A percentile compares a stretch with the other conserved stretches of the same genome.
phyloP scores from a whole-genome alignment of 2,329 filamentous ascomycete species.

The Aspergillus terreus region DNA sequence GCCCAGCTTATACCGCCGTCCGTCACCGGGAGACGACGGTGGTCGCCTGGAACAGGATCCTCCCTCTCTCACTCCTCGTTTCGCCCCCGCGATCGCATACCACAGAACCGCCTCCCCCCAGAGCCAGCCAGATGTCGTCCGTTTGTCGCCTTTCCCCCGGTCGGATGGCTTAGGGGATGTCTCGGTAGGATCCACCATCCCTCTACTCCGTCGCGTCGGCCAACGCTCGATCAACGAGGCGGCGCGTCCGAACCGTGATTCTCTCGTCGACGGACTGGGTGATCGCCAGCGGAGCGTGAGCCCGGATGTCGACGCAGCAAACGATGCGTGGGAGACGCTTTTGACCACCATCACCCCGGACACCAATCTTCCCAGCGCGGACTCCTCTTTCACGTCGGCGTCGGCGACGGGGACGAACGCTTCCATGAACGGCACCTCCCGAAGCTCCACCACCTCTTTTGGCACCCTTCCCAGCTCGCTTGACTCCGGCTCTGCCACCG shows the following conservation, averaged over 20 bases:
- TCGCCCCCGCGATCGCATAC: conserved; percentile 41
- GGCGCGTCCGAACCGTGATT: conserved; percentile 16
- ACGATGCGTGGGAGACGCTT: conserved; percentile 73
- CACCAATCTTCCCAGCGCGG: conserved; percentile 71
- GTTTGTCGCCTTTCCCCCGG: conserved; percentile 22
- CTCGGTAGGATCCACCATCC: conserved; percentile 18
- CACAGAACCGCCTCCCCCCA: conserved; percentile 22
- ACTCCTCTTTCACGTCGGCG: conserved; percentile 74
- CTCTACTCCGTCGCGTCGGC: conserved; percentile 31
- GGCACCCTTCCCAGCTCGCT: conserved; percentile 33
- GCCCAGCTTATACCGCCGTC: conserved; percentile 22
- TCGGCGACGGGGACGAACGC: conserved; percentile 27
- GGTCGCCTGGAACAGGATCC: conserved; percentile 15
- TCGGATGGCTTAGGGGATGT: conserved; percentile 20
- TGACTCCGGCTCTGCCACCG: conserved; percentile 15
- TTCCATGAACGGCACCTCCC: conserved; percentile 23
- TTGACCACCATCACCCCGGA: conserved; percentile 77
- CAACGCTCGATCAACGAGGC: conserved; percentile 28
- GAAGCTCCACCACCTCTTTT: conserved; percentile 43
- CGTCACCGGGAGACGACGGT: conserved; percentile 17
- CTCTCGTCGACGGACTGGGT: conserved; percentile 66
- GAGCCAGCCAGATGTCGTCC: conserved; percentile 15
- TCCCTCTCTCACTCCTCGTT: conserved; percentile 38
- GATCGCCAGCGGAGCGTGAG: conserved; percentile 82
- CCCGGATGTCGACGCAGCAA: conserved; percentile 50